A percentile compares a stretch with the other conserved stretches of the same genome.
phyloP scores from a whole-genome alignment of 2,329 filamentous ascomycete genomes.

The Rhytidhysteron rufulum region DNA sequence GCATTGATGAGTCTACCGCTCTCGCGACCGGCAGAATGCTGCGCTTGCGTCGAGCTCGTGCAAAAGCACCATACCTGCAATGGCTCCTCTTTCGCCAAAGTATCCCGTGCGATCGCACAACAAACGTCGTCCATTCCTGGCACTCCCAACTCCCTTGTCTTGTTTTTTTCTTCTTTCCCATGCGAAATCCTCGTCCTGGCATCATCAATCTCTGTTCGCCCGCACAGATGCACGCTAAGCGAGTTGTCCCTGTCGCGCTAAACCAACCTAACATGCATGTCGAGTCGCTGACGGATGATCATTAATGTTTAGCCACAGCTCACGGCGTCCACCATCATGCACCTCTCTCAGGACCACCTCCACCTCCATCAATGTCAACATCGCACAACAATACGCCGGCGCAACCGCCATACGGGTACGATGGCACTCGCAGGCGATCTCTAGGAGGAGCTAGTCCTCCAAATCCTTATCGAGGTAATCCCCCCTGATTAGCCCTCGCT shows the following conservation, averaged over 20 bases:
- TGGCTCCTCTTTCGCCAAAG: no score
- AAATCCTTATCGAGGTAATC: slow-evolving; percentile 32
- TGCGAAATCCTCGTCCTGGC: no score
- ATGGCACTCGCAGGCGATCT: slow-evolving; percentile 41
- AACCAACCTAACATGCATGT: slow-evolving; percentile 1
- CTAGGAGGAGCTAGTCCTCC: slow-evolving; percentile 36
- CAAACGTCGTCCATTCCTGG: no score
- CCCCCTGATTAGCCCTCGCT: slow-evolving; percentile 10
- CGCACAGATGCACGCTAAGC: slow-evolving; percentile 21
- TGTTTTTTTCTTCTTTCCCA: not conserved
- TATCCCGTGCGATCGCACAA: no score
- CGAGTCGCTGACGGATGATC: slow-evolving; percentile 12
- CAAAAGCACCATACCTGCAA: no score
- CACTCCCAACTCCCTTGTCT: not conserved
- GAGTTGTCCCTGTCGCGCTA: slow-evolving; percentile 14
- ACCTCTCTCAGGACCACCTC: slow-evolving; percentile 21
- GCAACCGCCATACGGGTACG: slow-evolving; percentile 40
- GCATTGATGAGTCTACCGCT: no score
- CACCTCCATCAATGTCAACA: slow-evolving; percentile 31
- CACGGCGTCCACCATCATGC: slow-evolving; percentile 24
- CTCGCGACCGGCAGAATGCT: no score
- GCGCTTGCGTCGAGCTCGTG: no score
- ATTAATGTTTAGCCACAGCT: slow-evolving; percentile 23
- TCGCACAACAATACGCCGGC: slow-evolving; percentile 26
- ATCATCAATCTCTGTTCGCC: slow-evolving; percentile 12